Conservation (phyloP, 176 grass and related monocot species). For the Triticum dicoccoides region DNA sequence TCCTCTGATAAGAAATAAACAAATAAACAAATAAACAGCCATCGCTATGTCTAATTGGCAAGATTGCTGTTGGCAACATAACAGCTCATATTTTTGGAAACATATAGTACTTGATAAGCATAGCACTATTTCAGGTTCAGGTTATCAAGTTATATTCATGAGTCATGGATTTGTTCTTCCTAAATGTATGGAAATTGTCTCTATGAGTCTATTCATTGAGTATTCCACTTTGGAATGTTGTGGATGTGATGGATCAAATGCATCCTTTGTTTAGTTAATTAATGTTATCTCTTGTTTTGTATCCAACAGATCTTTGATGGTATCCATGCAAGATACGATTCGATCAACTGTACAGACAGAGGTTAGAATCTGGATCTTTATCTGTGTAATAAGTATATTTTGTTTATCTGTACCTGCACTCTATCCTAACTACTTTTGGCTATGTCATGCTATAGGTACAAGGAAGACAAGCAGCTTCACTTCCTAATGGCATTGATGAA, state of each 20-base stretch:
- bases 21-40: not conserved
- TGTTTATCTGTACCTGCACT: not conserved
- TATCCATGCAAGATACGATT: not conserved
- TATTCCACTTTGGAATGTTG: not conserved
- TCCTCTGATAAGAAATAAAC: not conserved
- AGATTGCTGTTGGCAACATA: not conserved
- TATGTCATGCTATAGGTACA: not conserved
- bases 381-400: not conserved
- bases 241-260: not conserved
- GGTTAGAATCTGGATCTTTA: not conserved
- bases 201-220: not conserved
- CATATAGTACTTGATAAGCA: not conserved
- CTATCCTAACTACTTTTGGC: not conserved
- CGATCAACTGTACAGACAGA: not conserved
- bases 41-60: not conserved
- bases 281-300: not conserved
- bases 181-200: not conserved
- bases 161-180: not conserved
- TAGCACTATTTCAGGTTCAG: not conserved
- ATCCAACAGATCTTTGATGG: not conserved
- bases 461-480: not conserved
- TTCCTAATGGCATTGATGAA: not conserved
- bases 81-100: not conserved
- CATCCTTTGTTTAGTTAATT: not conserved
- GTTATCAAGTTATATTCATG: not conserved